phyloP scores from a whole-genome alignment of 2,329 filamentous ascomycete genomes.

The Colletotrichum tabaci region DNA sequence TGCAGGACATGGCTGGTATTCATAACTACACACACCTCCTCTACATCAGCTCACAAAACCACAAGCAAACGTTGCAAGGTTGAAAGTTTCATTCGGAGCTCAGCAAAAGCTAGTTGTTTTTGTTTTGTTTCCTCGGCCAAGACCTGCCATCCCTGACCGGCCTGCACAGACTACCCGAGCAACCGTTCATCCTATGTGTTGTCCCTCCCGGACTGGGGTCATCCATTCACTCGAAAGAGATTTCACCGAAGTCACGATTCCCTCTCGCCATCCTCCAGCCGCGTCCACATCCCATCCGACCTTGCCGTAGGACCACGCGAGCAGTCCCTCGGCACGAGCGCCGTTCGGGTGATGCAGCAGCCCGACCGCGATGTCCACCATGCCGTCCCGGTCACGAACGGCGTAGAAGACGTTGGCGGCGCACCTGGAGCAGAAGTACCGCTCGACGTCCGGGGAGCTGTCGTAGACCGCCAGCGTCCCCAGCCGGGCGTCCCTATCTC shows the following conservation, averaged over 20 bases:
- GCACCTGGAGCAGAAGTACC: slow-evolving; percentile 65
- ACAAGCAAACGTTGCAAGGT: no score
- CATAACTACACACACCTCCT: no score
- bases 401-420: slow-evolving; percentile 64
- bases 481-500: slow-evolving; percentile 52
- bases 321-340: slow-evolving; percentile 60
- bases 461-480: slow-evolving; percentile 61
- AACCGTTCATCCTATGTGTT: background rate
- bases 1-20: no score
- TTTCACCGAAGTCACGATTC: slow-evolving; percentile 50
- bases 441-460: slow-evolving; percentile 60
- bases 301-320: slow-evolving; percentile 59
- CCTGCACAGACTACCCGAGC: background rate
- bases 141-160: no score
- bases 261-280: slow-evolving; percentile 58
- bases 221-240: slow-evolving; percentile 18
- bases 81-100: no score
- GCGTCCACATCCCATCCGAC: slow-evolving; percentile 52
- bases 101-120: no score
- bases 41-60: no score
- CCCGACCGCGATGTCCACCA: slow-evolving; percentile 62
- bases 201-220: background rate
- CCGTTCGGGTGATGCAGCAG: slow-evolving; percentile 61
- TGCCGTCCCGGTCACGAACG: slow-evolving; percentile 52
- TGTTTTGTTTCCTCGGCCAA: no score